phyloP scores from a whole-genome alignment of 1,284 basidiomycete species.

The Microbotryum lychnidis-dioicae region DNA sequence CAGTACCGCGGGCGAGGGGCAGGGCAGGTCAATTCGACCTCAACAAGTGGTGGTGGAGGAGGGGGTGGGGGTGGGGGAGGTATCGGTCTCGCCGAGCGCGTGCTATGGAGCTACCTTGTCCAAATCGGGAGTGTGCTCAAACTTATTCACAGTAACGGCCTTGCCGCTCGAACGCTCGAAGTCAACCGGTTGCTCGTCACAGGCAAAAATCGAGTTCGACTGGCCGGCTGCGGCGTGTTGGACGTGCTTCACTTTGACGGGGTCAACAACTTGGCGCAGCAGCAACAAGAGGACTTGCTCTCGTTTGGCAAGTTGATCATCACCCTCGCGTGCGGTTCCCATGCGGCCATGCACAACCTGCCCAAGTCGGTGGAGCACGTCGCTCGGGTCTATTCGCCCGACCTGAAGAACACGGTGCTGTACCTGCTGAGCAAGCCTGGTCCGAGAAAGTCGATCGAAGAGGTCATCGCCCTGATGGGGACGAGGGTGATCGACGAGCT shows the following conservation, averaged over 20 bases:
- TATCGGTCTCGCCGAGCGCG: slow-evolving; percentile 61
- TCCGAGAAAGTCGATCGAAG: slow-evolving; percentile 60
- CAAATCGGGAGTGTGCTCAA: slow-evolving; percentile 85
- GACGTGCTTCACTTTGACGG: slow-evolving; percentile 74
- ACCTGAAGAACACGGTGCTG: slow-evolving; percentile 69
- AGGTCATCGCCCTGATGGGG: slow-evolving; percentile 70
- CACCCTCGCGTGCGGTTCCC: slow-evolving; percentile 63
- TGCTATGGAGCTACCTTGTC: slow-evolving; percentile 86
- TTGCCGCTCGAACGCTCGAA: slow-evolving; percentile 77
- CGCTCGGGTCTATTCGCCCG: slow-evolving; percentile 63
- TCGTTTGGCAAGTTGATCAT: slow-evolving; percentile 81
- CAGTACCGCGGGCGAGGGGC: slow-evolving; percentile 5
- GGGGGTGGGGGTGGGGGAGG: slow-evolving; percentile 31
- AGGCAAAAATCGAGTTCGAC: slow-evolving; percentile 68
- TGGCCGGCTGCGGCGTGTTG: slow-evolving; percentile 67
- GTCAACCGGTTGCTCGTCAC: slow-evolving; percentile 81
- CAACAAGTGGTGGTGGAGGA: slow-evolving; percentile 9
- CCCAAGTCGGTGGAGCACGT: slow-evolving; percentile 72
- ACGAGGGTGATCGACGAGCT: slow-evolving; percentile 68
- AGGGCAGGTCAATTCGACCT: slow-evolving; percentile 8
- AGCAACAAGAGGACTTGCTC: slow-evolving; percentile 77
- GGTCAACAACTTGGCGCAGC: slow-evolving; percentile 52
- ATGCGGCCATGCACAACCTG: slow-evolving; percentile 56
- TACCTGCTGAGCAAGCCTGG: slow-evolving; percentile 69
- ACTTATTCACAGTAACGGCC: slow-evolving; percentile 69